Evolutionary conservation across 306 rosid species (phyloP).

Genomic region (Dalbergia oliveri): DNA sequence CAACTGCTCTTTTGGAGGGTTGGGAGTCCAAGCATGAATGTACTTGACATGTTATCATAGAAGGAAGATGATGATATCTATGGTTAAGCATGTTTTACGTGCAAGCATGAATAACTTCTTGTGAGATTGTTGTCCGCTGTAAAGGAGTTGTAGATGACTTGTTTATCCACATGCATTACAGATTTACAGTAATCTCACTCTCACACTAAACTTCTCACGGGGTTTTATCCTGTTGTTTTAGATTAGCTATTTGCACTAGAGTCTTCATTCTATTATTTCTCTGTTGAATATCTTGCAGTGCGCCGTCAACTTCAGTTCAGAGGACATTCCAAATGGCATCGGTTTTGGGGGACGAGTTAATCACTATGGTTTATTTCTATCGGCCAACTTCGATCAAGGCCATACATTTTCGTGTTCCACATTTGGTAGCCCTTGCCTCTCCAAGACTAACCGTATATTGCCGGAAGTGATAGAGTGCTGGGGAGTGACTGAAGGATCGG

Average conservation of each 20-base stretch:
- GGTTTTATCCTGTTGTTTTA: slow-evolving; percentile 15
- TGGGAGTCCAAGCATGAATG: neutral
- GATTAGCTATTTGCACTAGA: neutral
- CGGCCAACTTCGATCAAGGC: slow-evolving; percentile 84
- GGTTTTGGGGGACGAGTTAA: slow-evolving; percentile 87
- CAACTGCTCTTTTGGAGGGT: neutral
- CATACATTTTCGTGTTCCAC: slow-evolving; percentile 84
- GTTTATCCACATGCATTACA: neutral
- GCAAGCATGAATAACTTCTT: neutral
- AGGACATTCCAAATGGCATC: slow-evolving; percentile 88
- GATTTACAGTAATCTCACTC: neutral
- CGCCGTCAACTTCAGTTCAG: slow-evolving; percentile 89
- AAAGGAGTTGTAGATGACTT: neutral
- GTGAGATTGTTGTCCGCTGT: slow-evolving; percentile 5
- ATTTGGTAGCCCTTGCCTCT: slow-evolving; percentile 89
- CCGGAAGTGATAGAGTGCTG: slow-evolving; percentile 96
- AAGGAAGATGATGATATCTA: neutral
- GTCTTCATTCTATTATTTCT: neutral
- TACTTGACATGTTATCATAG: neutral
- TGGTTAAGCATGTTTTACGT: neutral
- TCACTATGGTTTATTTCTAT: slow-evolving; percentile 82
- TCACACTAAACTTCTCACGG: neutral
- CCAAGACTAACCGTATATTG: slow-evolving; percentile 63
- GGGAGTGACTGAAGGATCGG: slow-evolving; percentile 68
- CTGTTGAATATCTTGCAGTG: slow-evolving; percentile 57